Evolutionary conservation across 2,329 filamentous ascomycete species (phyloP).

Genomic region (Trichoderma sp.): DNA sequence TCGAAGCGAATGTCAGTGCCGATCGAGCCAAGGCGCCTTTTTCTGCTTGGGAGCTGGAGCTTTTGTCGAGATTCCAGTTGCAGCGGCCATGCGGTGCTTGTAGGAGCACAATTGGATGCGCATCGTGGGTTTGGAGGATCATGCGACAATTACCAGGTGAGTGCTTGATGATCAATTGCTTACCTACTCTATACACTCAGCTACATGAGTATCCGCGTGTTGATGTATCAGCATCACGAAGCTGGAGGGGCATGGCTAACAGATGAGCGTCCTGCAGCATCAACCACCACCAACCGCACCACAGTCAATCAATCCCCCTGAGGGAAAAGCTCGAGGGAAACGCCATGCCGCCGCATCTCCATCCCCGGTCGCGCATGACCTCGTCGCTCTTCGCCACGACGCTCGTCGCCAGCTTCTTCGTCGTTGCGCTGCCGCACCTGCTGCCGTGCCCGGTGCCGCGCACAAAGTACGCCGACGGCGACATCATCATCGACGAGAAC

Average conservation of each 20-base stretch:
- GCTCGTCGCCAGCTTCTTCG: constrained; percentile 83
- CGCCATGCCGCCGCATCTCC: constrained; percentile 80
- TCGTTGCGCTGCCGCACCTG: constrained; percentile 86
- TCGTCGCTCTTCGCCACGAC: constrained; percentile 95
- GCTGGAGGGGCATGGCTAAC: constrained; percentile 1
- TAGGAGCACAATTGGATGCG: constrained; percentile 22
- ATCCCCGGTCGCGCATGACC: constrained; percentile 90
- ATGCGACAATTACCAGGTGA: constrained; percentile 33
- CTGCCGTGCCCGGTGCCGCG: constrained; percentile 88
- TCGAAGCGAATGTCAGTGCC: constrained; percentile 20
- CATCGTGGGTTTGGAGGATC: constrained; percentile 21
- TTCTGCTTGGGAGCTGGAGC: constrained; percentile 1
- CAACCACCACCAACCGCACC: neutral
- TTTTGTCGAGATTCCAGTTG: neutral
- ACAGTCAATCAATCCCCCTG: constrained; percentile 14
- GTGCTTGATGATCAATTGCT: constrained; percentile 17
- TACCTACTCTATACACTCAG: neutral
- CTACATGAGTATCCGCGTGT: too few relatives aligned
- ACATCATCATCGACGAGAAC: constrained; percentile 50
- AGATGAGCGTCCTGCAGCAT: neutral
- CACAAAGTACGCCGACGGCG: constrained; percentile 72
- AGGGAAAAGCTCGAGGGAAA: constrained; percentile 22
- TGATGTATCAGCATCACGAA: neutral
- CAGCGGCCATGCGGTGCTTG: neutral
- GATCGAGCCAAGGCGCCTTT: constrained; percentile 25